Conservation (phyloP, 2,329 filamentous ascomycete species). For the Cytospora schulzeri region DNA sequence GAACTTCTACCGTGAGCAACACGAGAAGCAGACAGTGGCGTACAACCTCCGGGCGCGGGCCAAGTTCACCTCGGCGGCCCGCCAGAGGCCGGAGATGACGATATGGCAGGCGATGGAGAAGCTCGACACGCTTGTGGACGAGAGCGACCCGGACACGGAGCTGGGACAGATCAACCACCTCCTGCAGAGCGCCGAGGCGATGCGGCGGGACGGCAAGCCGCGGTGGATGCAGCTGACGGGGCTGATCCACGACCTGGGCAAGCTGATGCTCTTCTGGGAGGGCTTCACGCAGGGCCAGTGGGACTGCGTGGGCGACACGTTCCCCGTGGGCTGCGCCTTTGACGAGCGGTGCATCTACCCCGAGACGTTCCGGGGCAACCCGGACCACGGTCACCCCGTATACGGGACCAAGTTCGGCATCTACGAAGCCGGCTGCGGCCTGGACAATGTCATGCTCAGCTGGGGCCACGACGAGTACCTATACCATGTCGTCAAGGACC, state of each 20-base stretch:
- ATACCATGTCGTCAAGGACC: conserved; percentile 83
- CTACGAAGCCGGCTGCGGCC: conserved; percentile 75
- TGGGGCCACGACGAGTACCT: conserved; percentile 91
- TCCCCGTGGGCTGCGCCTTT: conserved; percentile 76
- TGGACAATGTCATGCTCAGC: conserved; percentile 85
- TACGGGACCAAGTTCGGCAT: conserved; percentile 80
- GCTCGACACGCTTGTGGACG: conserved; percentile 86
- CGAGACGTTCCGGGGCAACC: conserved; percentile 75
- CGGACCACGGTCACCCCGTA: conserved; percentile 69
- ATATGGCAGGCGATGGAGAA: conserved; percentile 93
- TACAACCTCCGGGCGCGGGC: conserved; percentile 84
- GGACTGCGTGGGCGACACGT: conserved; percentile 89
- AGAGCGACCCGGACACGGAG: conserved; percentile 86
- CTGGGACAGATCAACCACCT: conserved; percentile 89
- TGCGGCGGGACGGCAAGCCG: conserved; percentile 80
- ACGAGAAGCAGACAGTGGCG: conserved; percentile 72
- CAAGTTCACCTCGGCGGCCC: conserved; percentile 65
- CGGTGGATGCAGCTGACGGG: conserved; percentile 81
- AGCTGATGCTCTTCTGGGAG: conserved; percentile 78
- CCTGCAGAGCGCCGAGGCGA: conserved; percentile 85
- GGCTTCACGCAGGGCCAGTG: conserved; percentile 74
- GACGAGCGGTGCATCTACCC: conserved; percentile 79
- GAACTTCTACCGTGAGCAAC: conserved; percentile 78
- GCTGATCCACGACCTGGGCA: conserved; percentile 78
- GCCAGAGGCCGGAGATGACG: conserved; percentile 70